Evolutionary conservation across 1,284 basidiomycete genomes (phyloP).

Genomic region (Exobasidium rhododendri): DNA sequence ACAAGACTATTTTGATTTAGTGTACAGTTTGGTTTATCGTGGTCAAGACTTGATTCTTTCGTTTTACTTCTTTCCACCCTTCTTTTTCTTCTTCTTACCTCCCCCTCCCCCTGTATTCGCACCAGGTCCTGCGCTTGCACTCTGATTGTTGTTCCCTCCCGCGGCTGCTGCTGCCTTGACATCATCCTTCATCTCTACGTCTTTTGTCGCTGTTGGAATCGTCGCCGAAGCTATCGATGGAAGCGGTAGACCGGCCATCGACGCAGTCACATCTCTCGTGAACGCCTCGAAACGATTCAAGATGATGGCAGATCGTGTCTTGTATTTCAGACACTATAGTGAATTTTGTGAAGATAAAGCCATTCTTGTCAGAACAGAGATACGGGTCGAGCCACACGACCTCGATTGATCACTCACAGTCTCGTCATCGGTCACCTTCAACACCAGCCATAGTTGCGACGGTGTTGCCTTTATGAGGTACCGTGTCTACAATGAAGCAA

Average conservation of each 20-base stretch:
- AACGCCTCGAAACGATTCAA: slow-evolving; percentile 90
- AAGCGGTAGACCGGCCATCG: slow-evolving; percentile 61
- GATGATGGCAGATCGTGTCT: slow-evolving; percentile 85
- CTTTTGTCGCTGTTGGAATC: neutral
- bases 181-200: slow-evolving; percentile 4
- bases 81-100: slow-evolving; percentile 19
- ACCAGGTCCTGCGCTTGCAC: neutral
- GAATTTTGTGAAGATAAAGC: neutral
- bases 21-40: slow-evolving; percentile 7
- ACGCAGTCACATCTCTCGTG: slow-evolving; percentile 74
- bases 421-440: slow-evolving; percentile 45
- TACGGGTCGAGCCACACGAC: neutral
- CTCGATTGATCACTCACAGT: slow-evolving; percentile 26
- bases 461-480: slow-evolving; percentile 43
- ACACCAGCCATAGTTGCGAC: slow-evolving; percentile 29
- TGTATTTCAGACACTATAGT: slow-evolving; percentile 69
- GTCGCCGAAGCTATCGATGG: neutral
- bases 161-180: slow-evolving; percentile 8
- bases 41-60: neutral
- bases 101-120: slow-evolving; percentile 1
- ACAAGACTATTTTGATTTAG: neutral
- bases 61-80: slow-evolving; percentile 18
- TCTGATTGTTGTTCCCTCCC: neutral
- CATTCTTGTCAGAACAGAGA: neutral
- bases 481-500: slow-evolving; percentile 21